Evolutionary conservation across 768 basidiomycete genomes (phyloP), one percentile per base, ranked within the genome.

Genomic region (Boletus reticulatus): DNA sequence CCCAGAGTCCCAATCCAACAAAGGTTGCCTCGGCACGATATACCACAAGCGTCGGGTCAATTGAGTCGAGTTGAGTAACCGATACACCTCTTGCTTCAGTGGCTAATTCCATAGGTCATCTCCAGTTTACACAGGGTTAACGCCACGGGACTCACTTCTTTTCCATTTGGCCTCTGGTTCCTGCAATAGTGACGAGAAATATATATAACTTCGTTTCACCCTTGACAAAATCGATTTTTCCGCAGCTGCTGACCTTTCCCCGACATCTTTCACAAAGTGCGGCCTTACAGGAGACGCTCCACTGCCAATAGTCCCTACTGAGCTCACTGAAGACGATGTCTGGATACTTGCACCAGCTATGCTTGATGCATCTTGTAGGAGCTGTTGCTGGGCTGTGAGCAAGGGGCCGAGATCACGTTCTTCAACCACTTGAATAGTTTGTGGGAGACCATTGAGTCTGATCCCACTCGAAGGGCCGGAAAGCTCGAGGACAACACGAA

Each of bases 101-200:
- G 56, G 81, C 92, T 92, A 55, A 49, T 58, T 46, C 57, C 43
- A 53, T 31, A 31, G 3, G 39, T 67, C 43, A 64, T 34, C 31
- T 41, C 48, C 11, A 19, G 29, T 12, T 19, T 17, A 31, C 16
- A 41, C 6, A 3, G 1, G 17, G 17, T 13, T 22, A 37, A 56
- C 39, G 61, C n/a, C 56, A 56, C 29, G 8, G 8, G 20, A 75
- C 87, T 64, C 71, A 92, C 90, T 91, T 66, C 87, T 79, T 66
- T 86, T 86, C 96, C 96, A 99, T 71, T 99, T 99, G 4, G 94
- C 93, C 71, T 98, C 94, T 1, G 97, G 97, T 65, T 98, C 96
- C 71, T 98, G 97, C 47, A 99, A 73, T 46, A 99, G 76, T 0
- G 95, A 97, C 1, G 95, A 95, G 70, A 99, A 98, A 72, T 98